Evolutionary conservation across 768 basidiomycete genomes (phyloP), one percentile per base, ranked within the genome.

Genomic region (Rhizopogon salebrosus): DNA sequence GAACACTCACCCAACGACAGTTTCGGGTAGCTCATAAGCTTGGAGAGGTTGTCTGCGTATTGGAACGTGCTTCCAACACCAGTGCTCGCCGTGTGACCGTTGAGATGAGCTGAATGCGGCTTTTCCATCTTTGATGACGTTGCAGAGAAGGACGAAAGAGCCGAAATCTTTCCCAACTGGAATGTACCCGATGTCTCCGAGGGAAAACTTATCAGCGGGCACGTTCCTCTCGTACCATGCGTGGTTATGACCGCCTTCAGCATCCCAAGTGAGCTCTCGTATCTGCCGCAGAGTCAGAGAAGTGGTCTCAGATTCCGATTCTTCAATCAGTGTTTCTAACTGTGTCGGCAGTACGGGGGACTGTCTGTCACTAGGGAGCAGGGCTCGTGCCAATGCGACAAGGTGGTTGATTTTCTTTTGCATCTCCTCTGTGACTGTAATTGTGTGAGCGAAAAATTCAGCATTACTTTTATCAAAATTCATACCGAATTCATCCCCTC

Each of bases 141-240:
- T 78, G 24, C 68, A 57, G 37, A 79, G 56, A 23, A 64, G 54
- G 38, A 73, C 65, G 54, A 78, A 78, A 2, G 69, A 64, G 4
- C 56, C 49, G 61, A 77, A 76, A 24, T 66, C 66, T 40, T 61
- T 60, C 6, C 67, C 69, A 0, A 52, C 42, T 0, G 72, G 72
- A 31, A 78, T 59, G 51, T 77, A 79, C 14, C 77, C 77, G 23
- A 76, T 56, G 53, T 80, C 77, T 7, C 78, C 78, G 20, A 75
- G 69, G 4, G 57, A 39, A 52, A 74, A 77, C 48, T 71, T 71
- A 55, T 70, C 65, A 2, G 73, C 62, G 2, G 73, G 71, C 26
- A 78, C 73, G 13, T 66, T 64, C 24, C 64, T 69, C 54, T 73
- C 67, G 7, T 65, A 62, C 76, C 77, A 78, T 8, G 64, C 62